A percentile compares a stretch with the other conserved stretches of the same genome.
These are phyloP conservation scores for Hymenoscyphus infarciens DNA, from an alignment of 2,329 filamentous ascomycete genomes.

Conservation along the genomic window DNA sequence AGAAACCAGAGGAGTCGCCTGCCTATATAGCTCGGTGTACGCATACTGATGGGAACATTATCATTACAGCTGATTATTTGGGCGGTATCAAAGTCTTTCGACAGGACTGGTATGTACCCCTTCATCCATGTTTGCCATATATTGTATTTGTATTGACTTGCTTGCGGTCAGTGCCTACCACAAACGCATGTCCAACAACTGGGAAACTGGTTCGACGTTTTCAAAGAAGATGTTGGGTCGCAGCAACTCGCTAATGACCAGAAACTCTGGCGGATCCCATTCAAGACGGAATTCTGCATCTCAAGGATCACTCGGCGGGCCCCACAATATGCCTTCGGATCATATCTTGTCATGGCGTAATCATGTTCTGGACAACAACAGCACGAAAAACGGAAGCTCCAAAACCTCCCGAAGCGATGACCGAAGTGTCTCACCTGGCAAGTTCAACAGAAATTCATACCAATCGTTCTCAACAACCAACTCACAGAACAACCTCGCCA, in stretches of 20 bases:
- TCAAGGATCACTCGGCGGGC: constrained; percentile 30
- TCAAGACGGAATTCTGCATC: constrained; percentile 44
- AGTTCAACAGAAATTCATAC: constrained; percentile 36
- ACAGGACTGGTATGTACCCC: constrained; percentile 56
- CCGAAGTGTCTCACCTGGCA: constrained; percentile 52
- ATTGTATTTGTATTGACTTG: background rate
- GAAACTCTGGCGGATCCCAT: constrained; percentile 43
- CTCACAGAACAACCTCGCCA: constrained; percentile 29
- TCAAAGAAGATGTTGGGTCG: constrained; percentile 44
- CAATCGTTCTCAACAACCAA: constrained; percentile 17
- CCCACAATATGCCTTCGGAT: constrained; percentile 49
- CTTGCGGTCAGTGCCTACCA: constrained; percentile 55
- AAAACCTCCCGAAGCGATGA: constrained; percentile 46
- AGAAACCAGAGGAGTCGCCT: constrained; percentile 63
- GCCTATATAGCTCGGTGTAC: constrained; percentile 72
- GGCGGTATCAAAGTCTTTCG: constrained; percentile 92
- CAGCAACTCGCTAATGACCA: constrained; percentile 40
- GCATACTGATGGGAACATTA: constrained; percentile 81
- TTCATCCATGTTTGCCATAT: background rate
- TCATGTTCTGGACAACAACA: constrained; percentile 49
- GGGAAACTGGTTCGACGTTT: constrained; percentile 75
- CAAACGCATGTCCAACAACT: constrained; percentile 73
- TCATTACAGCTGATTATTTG: constrained; percentile 84
- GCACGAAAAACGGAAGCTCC: constrained; percentile 29
- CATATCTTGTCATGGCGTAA: constrained; percentile 88